These are phyloP conservation scores for Alternaria brassicicola DNA, from an alignment of 2,329 filamentous ascomycete species.

Conservation along the genomic window DNA sequence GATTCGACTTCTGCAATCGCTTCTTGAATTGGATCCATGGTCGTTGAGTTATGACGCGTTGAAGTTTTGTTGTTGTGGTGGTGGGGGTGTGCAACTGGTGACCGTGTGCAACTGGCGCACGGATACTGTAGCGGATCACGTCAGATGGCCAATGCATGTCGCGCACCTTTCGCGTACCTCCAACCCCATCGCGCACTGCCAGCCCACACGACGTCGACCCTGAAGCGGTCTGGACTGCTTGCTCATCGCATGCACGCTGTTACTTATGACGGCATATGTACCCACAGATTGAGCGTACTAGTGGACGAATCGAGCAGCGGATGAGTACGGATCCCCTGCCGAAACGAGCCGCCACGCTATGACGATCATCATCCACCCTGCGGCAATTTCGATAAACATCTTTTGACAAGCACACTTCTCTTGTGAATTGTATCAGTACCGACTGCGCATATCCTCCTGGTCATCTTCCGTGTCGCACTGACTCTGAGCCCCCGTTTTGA, in stretches of 20 bases:
- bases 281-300: background rate
- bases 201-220: background rate
- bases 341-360: constrained; percentile 21
- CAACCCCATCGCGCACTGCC: background rate
- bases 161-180: constrained; percentile 10
- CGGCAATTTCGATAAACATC: constrained; percentile 10
- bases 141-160: constrained; percentile 13
- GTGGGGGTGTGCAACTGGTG: too few species aligned
- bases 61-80: too few species aligned
- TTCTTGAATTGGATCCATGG: too few species aligned
- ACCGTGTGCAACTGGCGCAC: too few species aligned
- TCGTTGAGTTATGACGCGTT: too few species aligned
- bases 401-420: constrained; percentile 3
- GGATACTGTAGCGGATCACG: constrained; percentile 6
- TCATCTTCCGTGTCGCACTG: background rate
- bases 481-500: background rate
- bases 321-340: constrained; percentile 20
- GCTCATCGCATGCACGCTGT: background rate
- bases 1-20: too few species aligned
- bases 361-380: constrained; percentile 17
- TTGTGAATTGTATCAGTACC: constrained; percentile 1
- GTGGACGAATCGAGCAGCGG: constrained; percentile 5
- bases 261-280: constrained; percentile 15
- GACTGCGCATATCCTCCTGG: background rate
- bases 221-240: background rate